phyloP scores from a whole-genome alignment of 1,284 basidiomycete genomes.

The Thecaphora thlaspeos region DNA sequence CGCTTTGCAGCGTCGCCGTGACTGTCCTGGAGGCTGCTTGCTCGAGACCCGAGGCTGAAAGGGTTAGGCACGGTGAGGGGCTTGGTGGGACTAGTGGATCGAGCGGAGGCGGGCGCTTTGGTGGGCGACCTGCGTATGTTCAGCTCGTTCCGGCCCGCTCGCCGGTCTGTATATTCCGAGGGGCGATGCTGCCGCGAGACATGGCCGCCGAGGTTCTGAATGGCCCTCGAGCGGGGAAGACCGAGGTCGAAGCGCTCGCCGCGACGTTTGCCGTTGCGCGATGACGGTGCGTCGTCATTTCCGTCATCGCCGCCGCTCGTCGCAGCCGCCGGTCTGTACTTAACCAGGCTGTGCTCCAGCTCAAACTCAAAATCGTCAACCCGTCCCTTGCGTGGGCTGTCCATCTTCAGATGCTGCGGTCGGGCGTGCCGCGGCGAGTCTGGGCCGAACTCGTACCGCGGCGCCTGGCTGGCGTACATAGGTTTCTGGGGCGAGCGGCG shows the following conservation, averaged over 20 bases:
- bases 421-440: conserved; percentile 15
- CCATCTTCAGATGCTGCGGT: conserved; percentile 21
- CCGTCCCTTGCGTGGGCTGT: conserved; percentile 27
- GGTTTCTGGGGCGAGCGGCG: conserved; percentile 16
- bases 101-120: no score
- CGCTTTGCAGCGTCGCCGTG: background rate
- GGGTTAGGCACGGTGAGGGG: background rate
- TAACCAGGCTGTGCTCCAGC: conserved; percentile 7
- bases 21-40: background rate
- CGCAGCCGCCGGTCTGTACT: no score
- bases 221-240: no score
- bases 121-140: no score
- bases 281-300: no score
- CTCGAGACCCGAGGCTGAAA: background rate
- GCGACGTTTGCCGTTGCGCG: no score
- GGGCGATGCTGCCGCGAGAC: no score
- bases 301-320: no score
- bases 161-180: no score
- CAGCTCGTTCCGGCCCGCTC: no score
- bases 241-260: no score
- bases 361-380: conserved; percentile 39
- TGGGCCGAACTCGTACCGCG: conserved; percentile 14
- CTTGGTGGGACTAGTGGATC: background rate
- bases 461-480: conserved; percentile 11
- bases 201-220: no score